A percentile compares a stretch with the other conserved stretches of the same genome.
Conservation (phyloP, 352 stramenopile species). For the Phytopythium kandeliae region DNA sequence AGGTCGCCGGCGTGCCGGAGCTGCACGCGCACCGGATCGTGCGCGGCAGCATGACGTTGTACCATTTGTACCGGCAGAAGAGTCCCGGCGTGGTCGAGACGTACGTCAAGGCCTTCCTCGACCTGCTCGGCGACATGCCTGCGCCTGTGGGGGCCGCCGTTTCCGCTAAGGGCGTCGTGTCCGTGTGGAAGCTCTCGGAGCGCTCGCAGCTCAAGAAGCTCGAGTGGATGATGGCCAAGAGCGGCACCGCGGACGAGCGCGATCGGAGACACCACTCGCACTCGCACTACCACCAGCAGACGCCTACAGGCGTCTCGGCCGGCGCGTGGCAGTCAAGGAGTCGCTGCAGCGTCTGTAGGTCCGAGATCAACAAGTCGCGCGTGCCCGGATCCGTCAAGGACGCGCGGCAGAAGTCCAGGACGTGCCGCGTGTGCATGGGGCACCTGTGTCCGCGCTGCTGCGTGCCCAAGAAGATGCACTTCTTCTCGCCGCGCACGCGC, state of each 20-base stretch:
- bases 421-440: conserved; percentile 22
- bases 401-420: conserved; percentile 8
- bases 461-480: conserved; percentile 30
- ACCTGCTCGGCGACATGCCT: conserved; percentile 31
- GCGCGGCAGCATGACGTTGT: conserved; percentile 46
- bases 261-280: background rate
- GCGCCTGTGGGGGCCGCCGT: conserved; percentile 19
- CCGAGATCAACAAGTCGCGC: conserved; percentile 14
- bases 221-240: conserved; percentile 18
- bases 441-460: conserved; percentile 20
- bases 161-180: conserved; percentile 23
- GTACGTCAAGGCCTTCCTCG: conserved; percentile 30
- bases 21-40: conserved; percentile 36
- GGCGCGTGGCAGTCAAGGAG: conserved; percentile 1
- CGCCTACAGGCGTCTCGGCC: too few relatives aligned
- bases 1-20: conserved; percentile 17
- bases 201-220: conserved; percentile 33
- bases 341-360: conserved; percentile 16
- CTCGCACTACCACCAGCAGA: background rate
- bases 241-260: background rate
- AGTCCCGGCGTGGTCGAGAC: conserved; percentile 26
- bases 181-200: conserved; percentile 25
- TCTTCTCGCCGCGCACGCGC: conserved; percentile 12
- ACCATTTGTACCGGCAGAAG: conserved; percentile 42
- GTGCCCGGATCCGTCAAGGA: conserved; percentile 3